Percentiles rank a stretch among this genome's conserved stretches.
Conservation (phyloP, 208 protist species). For the Trypanosoma scelopori region DNA sequence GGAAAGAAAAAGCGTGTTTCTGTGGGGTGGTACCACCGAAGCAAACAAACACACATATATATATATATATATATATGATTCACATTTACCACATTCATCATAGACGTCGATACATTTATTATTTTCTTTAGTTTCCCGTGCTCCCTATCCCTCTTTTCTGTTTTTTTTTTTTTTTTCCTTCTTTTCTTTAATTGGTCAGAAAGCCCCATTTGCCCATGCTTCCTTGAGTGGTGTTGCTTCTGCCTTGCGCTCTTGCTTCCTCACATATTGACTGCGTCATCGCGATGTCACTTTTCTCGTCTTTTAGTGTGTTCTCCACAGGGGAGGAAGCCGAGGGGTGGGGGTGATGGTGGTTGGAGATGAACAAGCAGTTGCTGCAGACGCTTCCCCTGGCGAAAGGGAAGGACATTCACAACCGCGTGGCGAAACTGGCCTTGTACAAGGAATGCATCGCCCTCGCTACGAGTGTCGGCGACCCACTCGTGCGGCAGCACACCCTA, state of each 20-base stretch:
- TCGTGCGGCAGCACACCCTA: slow-evolving; percentile 74
- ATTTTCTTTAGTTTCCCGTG: no score
- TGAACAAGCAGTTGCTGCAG: slow-evolving; percentile 77
- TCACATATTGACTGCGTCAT: neutral
- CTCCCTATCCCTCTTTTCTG: no score
- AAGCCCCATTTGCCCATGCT: neutral
- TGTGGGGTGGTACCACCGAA: no score
- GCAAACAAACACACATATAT: no score
- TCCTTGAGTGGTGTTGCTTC: slow-evolving; percentile 2
- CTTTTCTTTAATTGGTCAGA: neutral
- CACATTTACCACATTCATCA: no score
- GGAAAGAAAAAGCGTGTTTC: no score
- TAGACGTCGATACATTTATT: no score
- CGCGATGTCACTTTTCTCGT: slow-evolving; percentile 4
- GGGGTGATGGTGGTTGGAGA: slow-evolving; percentile 20
- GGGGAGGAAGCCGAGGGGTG: neutral
- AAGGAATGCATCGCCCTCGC: slow-evolving; percentile 88
- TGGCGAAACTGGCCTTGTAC: slow-evolving; percentile 80
- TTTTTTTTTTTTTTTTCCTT: slow-evolving; percentile 12
- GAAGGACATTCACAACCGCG: slow-evolving; percentile 74
- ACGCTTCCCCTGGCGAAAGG: slow-evolving; percentile 84
- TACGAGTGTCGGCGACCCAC: slow-evolving; percentile 53
- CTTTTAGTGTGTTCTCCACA: slow-evolving; percentile 2
- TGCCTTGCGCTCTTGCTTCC: slow-evolving; percentile 6
- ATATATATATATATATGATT: slow-evolving; percentile 12